Conservation (phyloP, 148 eudicot species). For the Diospyros kaki region DNA sequence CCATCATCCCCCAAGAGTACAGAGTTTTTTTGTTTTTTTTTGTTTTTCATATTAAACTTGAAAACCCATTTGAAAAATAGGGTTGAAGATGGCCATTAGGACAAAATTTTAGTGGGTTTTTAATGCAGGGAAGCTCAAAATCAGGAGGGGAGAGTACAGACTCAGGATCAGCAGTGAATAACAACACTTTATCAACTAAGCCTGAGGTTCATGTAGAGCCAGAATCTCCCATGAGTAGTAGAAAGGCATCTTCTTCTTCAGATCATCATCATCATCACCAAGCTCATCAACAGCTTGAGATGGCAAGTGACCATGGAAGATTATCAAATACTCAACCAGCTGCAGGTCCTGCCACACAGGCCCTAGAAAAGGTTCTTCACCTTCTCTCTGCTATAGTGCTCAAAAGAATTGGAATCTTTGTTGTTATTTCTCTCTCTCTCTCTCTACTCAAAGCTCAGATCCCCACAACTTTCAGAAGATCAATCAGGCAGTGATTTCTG, state of each 20-base stretch:
- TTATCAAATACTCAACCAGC: slow-evolving; percentile 27
- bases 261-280: slow-evolving; percentile 23
- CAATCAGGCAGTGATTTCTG: slow-evolving; percentile 16
- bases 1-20: slow-evolving; percentile 42
- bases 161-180: slow-evolving; percentile 70
- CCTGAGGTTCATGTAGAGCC: slow-evolving; percentile 43
- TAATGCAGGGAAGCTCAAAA: slow-evolving; percentile 58
- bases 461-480: slow-evolving; percentile 42
- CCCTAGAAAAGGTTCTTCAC: slow-evolving; percentile 53
- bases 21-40: neutral
- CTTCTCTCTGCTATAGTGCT: neutral
- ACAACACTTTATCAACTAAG: slow-evolving; percentile 48
- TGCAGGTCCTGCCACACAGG: slow-evolving; percentile 26
- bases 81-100: neutral
- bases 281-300: slow-evolving; percentile 34
- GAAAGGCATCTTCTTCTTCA: slow-evolving; percentile 25
- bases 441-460: slow-evolving; percentile 23
- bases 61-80: slow-evolving; percentile 20
- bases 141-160: slow-evolving; percentile 63
- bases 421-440: neutral
- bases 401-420: neutral
- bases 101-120: neutral
- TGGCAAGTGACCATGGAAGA: slow-evolving; percentile 42
- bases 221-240: slow-evolving; percentile 57
- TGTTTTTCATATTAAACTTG: slow-evolving; percentile 7